phyloP scores from a whole-genome alignment of 257 asterid species.

The Datura wrightii region DNA sequence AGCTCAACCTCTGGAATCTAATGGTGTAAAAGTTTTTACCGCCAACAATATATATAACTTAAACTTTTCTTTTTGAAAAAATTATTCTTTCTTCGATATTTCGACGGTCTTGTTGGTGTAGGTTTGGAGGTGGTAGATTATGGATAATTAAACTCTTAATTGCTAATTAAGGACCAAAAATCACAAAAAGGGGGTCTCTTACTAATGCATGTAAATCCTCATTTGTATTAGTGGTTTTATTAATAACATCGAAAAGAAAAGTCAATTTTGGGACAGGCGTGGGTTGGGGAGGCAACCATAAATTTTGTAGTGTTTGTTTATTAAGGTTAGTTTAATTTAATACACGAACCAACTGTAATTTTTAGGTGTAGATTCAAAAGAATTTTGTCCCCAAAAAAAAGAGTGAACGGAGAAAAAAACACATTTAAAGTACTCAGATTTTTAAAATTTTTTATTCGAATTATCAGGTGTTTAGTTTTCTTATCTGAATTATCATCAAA shows the following conservation, averaged over 20 bases:
- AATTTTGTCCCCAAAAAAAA: background rate
- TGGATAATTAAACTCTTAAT: background rate
- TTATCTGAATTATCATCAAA: too few relatives aligned
- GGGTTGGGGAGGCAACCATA: background rate
- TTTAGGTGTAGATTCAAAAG: background rate
- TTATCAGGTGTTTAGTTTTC: too few relatives aligned
- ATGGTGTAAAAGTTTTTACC: background rate
- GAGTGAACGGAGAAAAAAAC: too few relatives aligned
- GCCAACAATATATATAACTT: background rate
- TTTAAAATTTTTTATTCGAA: too few relatives aligned
- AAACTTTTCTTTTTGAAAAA: background rate
- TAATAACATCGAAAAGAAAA: background rate
- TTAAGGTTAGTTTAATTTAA: background rate
- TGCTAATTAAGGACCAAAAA: slow-evolving; percentile 6
- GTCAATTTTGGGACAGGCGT: background rate
- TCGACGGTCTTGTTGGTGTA: background rate
- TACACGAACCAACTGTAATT: slow-evolving; percentile 18
- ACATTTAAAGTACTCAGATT: too few relatives aligned
- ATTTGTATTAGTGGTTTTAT: background rate
- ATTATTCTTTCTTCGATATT: background rate
- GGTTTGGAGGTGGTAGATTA: background rate
- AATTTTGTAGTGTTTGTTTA: background rate
- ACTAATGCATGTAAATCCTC: background rate
- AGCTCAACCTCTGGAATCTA: background rate
- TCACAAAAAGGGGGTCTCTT: background rate